Percentiles rank a stretch among this genome's conserved stretches.
These are phyloP conservation scores for Fomitopsis pinicola DNA, from an alignment of 1,284 basidiomycete species.

Conservation along the genomic window DNA sequence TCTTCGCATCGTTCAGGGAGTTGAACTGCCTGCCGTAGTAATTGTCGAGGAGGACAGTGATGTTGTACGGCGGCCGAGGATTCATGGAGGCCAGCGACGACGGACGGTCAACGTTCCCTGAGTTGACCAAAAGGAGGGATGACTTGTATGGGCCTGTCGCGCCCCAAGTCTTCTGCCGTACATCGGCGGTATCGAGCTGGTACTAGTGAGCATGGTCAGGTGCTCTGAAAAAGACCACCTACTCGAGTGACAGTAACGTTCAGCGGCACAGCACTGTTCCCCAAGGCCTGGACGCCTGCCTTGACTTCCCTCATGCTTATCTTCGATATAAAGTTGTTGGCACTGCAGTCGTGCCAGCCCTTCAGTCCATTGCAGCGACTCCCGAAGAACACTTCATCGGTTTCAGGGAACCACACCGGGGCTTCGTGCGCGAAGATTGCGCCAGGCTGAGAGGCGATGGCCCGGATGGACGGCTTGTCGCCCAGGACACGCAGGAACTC, in stretches of 20 bases:
- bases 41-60: slow-evolving; percentile 30
- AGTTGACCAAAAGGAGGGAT: slow-evolving; percentile 60
- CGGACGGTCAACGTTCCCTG: slow-evolving; percentile 61
- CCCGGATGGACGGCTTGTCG: slow-evolving; percentile 46
- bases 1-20: slow-evolving; percentile 74
- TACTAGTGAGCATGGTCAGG: not conserved
- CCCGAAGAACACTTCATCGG: slow-evolving; percentile 53
- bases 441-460: slow-evolving; percentile 52
- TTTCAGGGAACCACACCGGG: slow-evolving; percentile 54
- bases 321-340: slow-evolving; percentile 38
- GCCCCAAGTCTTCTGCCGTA: slow-evolving; percentile 70
- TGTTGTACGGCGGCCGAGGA: slow-evolving; percentile 47
- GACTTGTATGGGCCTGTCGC: slow-evolving; percentile 65
- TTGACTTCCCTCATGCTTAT: slow-evolving; percentile 34
- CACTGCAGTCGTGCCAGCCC: slow-evolving; percentile 37
- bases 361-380: slow-evolving; percentile 41
- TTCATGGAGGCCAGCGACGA: slow-evolving; percentile 65
- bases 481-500: slow-evolving; percentile 62
- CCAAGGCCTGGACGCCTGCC: slow-evolving; percentile 24
- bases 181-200: slow-evolving; percentile 44
- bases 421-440: slow-evolving; percentile 76
- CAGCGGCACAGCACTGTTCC: slow-evolving; percentile 31
- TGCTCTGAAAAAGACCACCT: slow-evolving; percentile 12
- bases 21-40: slow-evolving; percentile 77
- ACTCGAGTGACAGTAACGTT: slow-evolving; percentile 55